phyloP scores from a whole-genome alignment of 2,329 filamentous ascomycete genomes.

The Penicillium sclerotigenum region DNA sequence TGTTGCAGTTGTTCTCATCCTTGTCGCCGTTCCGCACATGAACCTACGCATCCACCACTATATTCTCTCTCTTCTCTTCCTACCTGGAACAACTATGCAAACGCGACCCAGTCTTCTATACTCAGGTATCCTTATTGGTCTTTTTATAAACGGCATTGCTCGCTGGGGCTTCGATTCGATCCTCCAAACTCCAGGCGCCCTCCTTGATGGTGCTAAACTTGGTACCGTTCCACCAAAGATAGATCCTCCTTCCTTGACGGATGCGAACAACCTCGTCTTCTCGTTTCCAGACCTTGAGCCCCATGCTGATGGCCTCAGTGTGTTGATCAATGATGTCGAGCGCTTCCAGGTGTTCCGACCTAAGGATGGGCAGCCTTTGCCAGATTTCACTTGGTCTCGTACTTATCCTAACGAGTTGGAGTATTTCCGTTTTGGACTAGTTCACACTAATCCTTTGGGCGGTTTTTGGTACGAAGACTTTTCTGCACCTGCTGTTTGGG shows the following conservation, averaged over 20 bases:
- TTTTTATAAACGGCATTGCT: constrained; percentile 63
- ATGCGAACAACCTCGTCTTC: constrained; percentile 35
- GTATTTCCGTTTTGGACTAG: constrained; percentile 45
- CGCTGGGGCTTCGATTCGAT: constrained; percentile 63
- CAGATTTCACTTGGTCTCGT: constrained; percentile 37
- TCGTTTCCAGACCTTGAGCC: constrained; percentile 30
- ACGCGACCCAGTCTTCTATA: constrained; percentile 58
- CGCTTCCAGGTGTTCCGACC: constrained; percentile 53
- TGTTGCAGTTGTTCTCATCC: constrained; percentile 41
- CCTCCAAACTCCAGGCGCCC: constrained; percentile 53
- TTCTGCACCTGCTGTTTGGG: constrained; percentile 18
- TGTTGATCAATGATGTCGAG: constrained; percentile 62
- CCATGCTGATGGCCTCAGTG: constrained; percentile 53
- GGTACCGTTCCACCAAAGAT: constrained; percentile 35
- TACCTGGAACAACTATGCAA: constrained; percentile 58
- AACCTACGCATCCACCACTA: constrained; percentile 64
- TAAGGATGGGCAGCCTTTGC: constrained; percentile 27
- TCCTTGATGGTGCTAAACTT: constrained; percentile 41
- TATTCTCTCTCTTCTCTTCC: constrained; percentile 57
- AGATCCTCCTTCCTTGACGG: constrained; percentile 17
- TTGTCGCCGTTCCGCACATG: constrained; percentile 56
- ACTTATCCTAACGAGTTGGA: constrained; percentile 31
- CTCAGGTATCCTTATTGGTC: constrained; percentile 58
- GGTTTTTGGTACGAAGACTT: constrained; percentile 43
- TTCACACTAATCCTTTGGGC: constrained; percentile 36